Percentiles rank a stretch among this genome's conserved stretches.
phyloP scores from a whole-genome alignment of 148 eudicot species.

The Nyssa sinensis region DNA sequence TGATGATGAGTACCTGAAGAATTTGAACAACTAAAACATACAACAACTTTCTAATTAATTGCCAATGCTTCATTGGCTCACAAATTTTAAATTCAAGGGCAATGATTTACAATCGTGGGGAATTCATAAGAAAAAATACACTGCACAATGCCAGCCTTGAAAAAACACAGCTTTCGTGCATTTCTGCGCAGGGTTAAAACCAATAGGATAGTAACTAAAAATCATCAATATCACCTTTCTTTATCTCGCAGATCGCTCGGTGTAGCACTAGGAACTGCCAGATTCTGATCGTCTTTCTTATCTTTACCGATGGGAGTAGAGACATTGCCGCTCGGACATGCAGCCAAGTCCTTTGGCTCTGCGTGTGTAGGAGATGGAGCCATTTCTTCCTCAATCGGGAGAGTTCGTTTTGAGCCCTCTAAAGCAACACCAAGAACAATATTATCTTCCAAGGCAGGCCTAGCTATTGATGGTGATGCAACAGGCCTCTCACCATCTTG shows the following conservation, averaged over 20 bases:
- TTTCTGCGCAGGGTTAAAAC: conserved; percentile 3
- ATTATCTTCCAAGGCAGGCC: conserved; percentile 66
- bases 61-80: background rate
- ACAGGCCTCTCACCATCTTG: conserved; percentile 33
- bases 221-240: conserved; percentile 8
- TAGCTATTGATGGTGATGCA: conserved; percentile 34
- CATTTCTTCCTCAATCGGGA: conserved; percentile 70
- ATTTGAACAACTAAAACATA: background rate
- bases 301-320: conserved; percentile 27
- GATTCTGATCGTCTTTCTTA: conserved; percentile 32
- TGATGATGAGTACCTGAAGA: background rate
- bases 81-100: background rate
- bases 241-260: conserved; percentile 16
- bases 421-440: conserved; percentile 80
- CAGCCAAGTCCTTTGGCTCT: conserved; percentile 58
- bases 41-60: too few species aligned
- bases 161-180: conserved; percentile 31
- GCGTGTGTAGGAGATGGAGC: conserved; percentile 23
- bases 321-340: conserved; percentile 31
- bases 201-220: background rate
- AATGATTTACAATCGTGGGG: conserved; percentile 8
- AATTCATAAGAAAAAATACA: background rate
- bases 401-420: conserved; percentile 75
- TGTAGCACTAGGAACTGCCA: background rate
- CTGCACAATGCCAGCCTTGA: conserved; percentile 23